phyloP scores from a whole-genome alignment of 768 basidiomycete species.

The Asterophora lycoperdoides region DNA sequence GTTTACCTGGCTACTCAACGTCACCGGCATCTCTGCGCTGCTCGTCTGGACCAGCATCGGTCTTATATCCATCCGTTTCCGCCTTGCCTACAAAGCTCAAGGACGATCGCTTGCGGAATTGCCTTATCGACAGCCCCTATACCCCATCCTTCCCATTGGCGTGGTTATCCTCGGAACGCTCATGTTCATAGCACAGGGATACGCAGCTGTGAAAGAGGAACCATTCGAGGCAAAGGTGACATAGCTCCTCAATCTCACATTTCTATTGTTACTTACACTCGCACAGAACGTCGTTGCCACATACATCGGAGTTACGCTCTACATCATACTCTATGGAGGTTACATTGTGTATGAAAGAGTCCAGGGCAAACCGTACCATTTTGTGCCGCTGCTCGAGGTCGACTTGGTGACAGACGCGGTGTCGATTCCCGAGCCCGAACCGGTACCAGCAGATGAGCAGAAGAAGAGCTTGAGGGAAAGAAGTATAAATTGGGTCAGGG shows the following conservation, averaged over 20 bases:
- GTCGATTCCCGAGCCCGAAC: constrained; percentile 38
- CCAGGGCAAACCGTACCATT: constrained; percentile 27
- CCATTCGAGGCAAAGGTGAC: constrained; percentile 43
- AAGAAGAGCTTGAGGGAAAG: neutral
- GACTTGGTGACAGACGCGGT: constrained; percentile 54
- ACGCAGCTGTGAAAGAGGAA: constrained; percentile 40
- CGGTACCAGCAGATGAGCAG: constrained; percentile 21
- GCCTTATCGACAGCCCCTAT: constrained; percentile 55
- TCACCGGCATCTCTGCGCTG: constrained; percentile 63
- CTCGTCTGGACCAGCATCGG: constrained; percentile 65
- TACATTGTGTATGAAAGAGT: constrained; percentile 38
- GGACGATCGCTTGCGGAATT: constrained; percentile 48
- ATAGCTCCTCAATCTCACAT: constrained; percentile 1
- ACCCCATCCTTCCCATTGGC: constrained; percentile 46
- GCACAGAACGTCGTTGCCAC: constrained; percentile 50
- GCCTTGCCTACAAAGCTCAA: constrained; percentile 53
- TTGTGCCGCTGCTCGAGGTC: constrained; percentile 39
- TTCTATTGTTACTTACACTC: neutral
- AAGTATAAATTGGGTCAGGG: constrained; percentile 4
- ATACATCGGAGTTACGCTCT: constrained; percentile 49
- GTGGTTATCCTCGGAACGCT: constrained; percentile 45
- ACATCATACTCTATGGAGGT: constrained; percentile 40
- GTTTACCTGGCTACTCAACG: constrained; percentile 57
- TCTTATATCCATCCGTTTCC: constrained; percentile 55
- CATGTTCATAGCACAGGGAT: constrained; percentile 56